Conservation (phyloP, 208 protist genomes). For the Trypanosoma congolense region DNA sequence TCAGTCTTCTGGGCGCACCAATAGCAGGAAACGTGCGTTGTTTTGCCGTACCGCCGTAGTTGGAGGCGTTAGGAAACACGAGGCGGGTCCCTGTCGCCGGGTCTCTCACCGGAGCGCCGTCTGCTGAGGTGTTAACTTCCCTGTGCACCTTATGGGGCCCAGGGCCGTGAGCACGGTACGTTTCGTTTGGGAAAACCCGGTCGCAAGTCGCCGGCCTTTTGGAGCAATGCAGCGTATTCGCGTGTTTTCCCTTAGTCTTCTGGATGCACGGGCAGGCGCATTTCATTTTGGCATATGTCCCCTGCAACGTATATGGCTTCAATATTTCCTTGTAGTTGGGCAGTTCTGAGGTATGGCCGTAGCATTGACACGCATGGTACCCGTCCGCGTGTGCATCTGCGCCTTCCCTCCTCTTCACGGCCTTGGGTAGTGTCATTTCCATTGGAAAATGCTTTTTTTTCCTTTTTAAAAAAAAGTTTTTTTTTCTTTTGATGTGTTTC, state of each 20-base stretch:
- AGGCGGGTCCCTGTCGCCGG: constrained; percentile 25
- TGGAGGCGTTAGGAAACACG: constrained; percentile 55
- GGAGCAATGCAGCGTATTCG: constrained; percentile 15
- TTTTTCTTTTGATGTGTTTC: too few species aligned
- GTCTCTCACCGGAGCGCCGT: constrained; percentile 20
- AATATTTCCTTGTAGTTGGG: constrained; percentile 63
- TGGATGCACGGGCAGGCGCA: constrained; percentile 54
- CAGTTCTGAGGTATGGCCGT: constrained; percentile 41
- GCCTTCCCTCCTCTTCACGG: background rate
- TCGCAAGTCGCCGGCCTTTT: constrained; percentile 5
- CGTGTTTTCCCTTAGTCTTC: constrained; percentile 5
- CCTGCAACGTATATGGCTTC: constrained; percentile 58
- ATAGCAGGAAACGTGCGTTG: constrained; percentile 39
- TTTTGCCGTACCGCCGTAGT: constrained; percentile 62
- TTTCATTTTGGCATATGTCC: constrained; percentile 44
- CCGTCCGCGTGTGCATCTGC: constrained; percentile 9
- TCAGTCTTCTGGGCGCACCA: constrained; percentile 18
- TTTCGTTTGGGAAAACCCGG: constrained; percentile 15
- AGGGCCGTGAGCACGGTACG: constrained; percentile 39
- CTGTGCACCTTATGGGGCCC: constrained; percentile 10
- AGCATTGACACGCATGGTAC: constrained; percentile 64
- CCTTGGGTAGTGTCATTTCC: background rate
- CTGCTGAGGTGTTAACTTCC: background rate
- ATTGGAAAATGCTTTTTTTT: too few species aligned
- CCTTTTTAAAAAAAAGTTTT: too few species aligned